Evolutionary conservation across 2,329 filamentous ascomycete species (phyloP).

Genomic region (Dactylellina parvicollis): DNA sequence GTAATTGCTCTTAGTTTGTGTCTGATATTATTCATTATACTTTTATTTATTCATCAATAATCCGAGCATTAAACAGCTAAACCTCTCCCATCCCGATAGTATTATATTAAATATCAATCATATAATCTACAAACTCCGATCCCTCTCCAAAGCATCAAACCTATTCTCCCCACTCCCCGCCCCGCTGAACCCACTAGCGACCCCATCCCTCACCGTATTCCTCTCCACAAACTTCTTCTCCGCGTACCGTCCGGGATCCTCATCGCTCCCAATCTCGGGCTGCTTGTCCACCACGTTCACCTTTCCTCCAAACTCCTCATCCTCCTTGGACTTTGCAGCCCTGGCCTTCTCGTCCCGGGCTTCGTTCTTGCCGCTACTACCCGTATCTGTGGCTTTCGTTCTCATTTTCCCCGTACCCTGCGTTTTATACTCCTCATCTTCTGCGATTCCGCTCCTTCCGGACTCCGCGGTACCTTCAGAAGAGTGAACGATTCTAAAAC

Average conservation of each 20-base stretch:
- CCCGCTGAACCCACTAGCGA: conserved; percentile 9
- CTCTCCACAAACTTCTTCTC: conserved; percentile 46
- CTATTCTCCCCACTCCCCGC: conserved; percentile 6
- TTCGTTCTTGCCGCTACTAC: background rate
- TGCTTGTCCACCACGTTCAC: conserved; percentile 46
- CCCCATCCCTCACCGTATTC: conserved; percentile 13
- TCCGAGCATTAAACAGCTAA: background rate
- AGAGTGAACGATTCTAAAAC: conserved; percentile 32
- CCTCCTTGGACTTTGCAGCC: background rate
- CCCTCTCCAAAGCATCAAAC: conserved; percentile 20
- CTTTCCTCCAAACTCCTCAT: conserved; percentile 30
- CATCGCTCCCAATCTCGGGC: conserved; percentile 52
- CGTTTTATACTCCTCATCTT: conserved; percentile 15
- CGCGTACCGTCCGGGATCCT: conserved; percentile 55
- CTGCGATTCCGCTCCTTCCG: background rate
- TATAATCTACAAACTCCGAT: background rate
- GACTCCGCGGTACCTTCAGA: conserved; percentile 3
- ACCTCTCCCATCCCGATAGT: too few species aligned
- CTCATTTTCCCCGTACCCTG: conserved; percentile 8
- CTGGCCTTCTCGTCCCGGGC: background rate
- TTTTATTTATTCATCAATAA: background rate
- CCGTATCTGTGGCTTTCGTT: background rate
- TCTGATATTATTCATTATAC: background rate
- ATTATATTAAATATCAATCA: background rate
- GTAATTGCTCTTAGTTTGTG: too few species aligned